Percentiles rank a stretch among this genome's conserved stretches.
These are phyloP conservation scores for Crithidia expoeki DNA, from an alignment of 208 protist species.

Conservation along the genomic window DNA sequence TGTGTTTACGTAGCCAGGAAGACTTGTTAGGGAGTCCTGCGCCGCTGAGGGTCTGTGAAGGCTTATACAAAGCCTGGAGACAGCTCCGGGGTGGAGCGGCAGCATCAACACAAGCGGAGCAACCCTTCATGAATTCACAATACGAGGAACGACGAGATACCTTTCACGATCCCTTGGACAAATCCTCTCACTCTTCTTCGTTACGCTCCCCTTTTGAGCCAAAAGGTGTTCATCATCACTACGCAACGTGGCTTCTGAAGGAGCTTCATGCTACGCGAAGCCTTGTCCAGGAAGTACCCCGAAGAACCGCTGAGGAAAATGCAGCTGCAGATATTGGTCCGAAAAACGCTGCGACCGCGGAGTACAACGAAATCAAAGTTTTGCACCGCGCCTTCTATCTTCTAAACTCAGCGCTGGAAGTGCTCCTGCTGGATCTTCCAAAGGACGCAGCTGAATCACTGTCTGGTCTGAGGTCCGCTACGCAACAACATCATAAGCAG, in stretches of 20 bases:
- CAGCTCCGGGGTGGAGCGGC: not conserved
- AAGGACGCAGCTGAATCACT: not conserved
- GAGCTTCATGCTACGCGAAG: not conserved
- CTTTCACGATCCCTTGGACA: not conserved
- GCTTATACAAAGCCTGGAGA: slow-evolving; percentile 28
- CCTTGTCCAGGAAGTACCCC: not conserved
- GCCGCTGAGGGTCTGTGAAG: slow-evolving; percentile 29
- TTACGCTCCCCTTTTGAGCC: slow-evolving; percentile 23
- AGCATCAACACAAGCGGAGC: not conserved
- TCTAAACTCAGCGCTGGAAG: slow-evolving; percentile 24
- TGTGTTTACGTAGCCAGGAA: slow-evolving; percentile 20
- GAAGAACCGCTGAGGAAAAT: not conserved
- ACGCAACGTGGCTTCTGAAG: slow-evolving; percentile 16
- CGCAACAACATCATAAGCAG: not conserved
- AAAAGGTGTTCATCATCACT: slow-evolving; percentile 27
- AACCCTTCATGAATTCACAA: not conserved
- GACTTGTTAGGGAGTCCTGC: not conserved
- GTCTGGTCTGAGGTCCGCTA: not conserved
- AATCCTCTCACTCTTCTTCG: not conserved
- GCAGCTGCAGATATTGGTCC: not conserved
- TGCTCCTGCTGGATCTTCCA: slow-evolving; percentile 38
- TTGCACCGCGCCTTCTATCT: slow-evolving; percentile 9
- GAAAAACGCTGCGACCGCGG: not conserved
- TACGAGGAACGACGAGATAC: not conserved
- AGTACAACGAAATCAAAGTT: not conserved